Evolutionary conservation across 2,329 filamentous ascomycete species (phyloP), one percentile per base, ranked within the genome.

Genomic region (Ascochyta pisi): DNA sequence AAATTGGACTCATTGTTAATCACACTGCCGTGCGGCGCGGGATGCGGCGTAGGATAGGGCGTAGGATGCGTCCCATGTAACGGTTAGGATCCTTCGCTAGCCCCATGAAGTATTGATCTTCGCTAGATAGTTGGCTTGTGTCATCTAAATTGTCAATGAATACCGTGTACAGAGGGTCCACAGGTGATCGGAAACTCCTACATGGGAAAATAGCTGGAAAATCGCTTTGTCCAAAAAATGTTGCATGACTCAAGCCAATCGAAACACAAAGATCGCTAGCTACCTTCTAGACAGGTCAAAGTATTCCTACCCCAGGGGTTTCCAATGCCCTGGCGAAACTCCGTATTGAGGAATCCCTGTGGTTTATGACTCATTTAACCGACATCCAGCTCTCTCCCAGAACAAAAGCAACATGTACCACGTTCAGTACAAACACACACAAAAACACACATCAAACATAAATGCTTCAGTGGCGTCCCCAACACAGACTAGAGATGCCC

Each of bases 31-130:
- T 43, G 40, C 40, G 26, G 40, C 40, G 40, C 33, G 33, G 40
- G 5, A 42, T 42, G 29, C 29, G 8, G 24, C 8, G 5, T 26
- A 26, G 24, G 6, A 26, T 26, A 26, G 24, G 27, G 27, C 1
- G 27, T 29, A 42, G 40, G n/a, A 43, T 43, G 41, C 26, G 41
- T 43, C n/a, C 41, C 41, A 43, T 33, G n/a, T 33, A 33, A 43
- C 27, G n/a, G 41, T 43, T 23, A 43, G 26, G 41, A 43, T 43
- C 41, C 41, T 33, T 43, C 16, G 27, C 27, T 43, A 43, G 41
- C 27, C 41, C 27, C 16, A 33, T 33, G 27, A 43, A 33, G 27
- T 43, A 33, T 43, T 13, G 41, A 33, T 43, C 41, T 43, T 43
- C 16, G 27, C 41, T 33, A 43, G 16, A 43, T 43, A 43, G 27